Evolutionary conservation across 306 rosid species (phyloP).

Genomic region (Cajanus cajan): DNA sequence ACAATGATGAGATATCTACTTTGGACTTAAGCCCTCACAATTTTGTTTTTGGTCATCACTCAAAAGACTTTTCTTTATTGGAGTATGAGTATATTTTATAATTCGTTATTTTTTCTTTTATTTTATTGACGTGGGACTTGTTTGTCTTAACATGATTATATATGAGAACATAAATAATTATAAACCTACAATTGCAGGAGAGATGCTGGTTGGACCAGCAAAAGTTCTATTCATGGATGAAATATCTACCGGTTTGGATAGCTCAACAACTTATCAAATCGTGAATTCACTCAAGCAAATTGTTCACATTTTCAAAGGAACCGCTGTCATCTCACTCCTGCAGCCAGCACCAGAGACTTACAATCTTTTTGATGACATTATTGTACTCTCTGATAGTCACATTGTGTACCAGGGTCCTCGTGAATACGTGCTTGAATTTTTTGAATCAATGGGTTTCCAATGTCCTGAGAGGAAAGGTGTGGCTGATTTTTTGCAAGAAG

Average conservation of each 20-base stretch:
- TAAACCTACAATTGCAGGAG: slow-evolving; percentile 34
- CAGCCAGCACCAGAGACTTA: slow-evolving; percentile 71
- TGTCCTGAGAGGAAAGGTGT: slow-evolving; percentile 62
- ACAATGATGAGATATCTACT: too few relatives aligned
- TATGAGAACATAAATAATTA: neutral
- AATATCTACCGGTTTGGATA: slow-evolving; percentile 65
- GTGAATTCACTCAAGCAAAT: slow-evolving; percentile 54
- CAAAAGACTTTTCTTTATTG: too few relatives aligned
- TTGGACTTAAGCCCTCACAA: too few relatives aligned
- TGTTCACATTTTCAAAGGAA: slow-evolving; percentile 56
- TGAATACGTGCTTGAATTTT: slow-evolving; percentile 47
- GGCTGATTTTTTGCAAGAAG: slow-evolving; percentile 65
- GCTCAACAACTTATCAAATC: slow-evolving; percentile 59
- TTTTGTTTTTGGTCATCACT: too few relatives aligned
- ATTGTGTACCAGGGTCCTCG: slow-evolving; percentile 63
- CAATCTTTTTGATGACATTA: slow-evolving; percentile 61
- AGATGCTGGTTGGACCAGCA: slow-evolving; percentile 63
- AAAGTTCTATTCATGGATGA: slow-evolving; percentile 63
- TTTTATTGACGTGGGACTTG: neutral
- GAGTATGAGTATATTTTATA: too few relatives aligned
- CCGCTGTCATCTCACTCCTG: slow-evolving; percentile 49
- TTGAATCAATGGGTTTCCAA: slow-evolving; percentile 50
- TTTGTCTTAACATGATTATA: neutral
- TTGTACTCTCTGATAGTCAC: slow-evolving; percentile 55
- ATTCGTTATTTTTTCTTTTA: too few relatives aligned